A percentile compares a stretch with the other conserved stretches of the same genome.
Conservation (phyloP, 1,284 basidiomycete genomes). For the Heterobasidion annosum region DNA sequence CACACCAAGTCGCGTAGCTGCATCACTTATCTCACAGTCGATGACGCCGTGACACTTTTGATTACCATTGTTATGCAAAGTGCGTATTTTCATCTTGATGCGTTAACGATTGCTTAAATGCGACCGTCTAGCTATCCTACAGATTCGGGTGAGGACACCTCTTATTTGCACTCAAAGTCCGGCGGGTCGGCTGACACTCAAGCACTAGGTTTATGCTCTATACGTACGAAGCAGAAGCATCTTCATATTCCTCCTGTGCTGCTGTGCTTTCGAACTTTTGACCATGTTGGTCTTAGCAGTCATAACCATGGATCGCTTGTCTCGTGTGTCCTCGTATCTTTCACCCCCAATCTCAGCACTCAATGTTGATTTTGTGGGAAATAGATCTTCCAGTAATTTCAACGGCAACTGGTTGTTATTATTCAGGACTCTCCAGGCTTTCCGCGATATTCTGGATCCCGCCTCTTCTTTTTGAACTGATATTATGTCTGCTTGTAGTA, state of each 20-base stretch:
- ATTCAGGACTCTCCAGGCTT: conserved; percentile 15
- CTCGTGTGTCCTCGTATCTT: conserved; percentile 7
- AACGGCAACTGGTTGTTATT: conserved; percentile 17
- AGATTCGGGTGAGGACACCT: conserved; percentile 8
- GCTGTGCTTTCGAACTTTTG: conserved; percentile 12
- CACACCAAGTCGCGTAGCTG: conserved; percentile 5
- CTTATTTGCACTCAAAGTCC: no score
- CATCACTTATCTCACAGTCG: conserved; percentile 12
- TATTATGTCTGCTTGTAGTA: conserved; percentile 17
- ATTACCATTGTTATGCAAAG: conserved; percentile 13
- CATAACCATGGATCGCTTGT: conserved; percentile 13
- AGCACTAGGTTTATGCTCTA: conserved; percentile 17
- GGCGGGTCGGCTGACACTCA: no score
- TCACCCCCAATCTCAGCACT: neutral
- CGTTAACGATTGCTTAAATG: no score
- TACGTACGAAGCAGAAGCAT: conserved; percentile 14
- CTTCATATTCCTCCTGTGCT: conserved; percentile 9
- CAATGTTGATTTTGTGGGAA: no score
- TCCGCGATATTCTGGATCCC: conserved; percentile 13
- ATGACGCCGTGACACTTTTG: conserved; percentile 13
- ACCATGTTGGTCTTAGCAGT: conserved; percentile 15
- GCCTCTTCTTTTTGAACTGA: conserved; percentile 12
- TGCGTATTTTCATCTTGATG: neutral
- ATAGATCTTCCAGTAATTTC: conserved; percentile 17
- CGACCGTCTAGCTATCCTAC: conserved; percentile 8